A percentile compares a stretch with the other conserved stretches of the same genome.
These are phyloP conservation scores for Venturia effusa DNA, from an alignment of 2,329 filamentous ascomycete genomes.

Conservation along the genomic window DNA sequence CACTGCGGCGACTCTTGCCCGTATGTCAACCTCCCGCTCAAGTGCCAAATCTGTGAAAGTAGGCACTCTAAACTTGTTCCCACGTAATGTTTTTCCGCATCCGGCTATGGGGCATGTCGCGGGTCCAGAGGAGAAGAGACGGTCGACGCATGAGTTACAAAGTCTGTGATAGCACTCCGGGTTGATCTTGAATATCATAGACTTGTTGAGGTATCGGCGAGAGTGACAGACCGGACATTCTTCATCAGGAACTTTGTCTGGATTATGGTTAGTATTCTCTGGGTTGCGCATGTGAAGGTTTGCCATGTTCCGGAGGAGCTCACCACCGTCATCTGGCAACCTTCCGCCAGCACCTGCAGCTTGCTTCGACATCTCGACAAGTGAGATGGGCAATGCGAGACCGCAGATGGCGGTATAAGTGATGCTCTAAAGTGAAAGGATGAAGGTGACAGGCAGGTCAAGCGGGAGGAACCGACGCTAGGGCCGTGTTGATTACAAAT, in stretches of 20 bases:
- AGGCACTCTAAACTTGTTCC: constrained; percentile 71
- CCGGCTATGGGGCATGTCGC: constrained; percentile 85
- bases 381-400: background rate
- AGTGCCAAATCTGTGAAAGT: constrained; percentile 83
- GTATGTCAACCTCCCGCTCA: constrained; percentile 88
- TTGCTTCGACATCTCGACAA: background rate
- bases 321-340: constrained; percentile 2
- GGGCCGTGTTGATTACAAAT: background rate
- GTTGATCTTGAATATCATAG: constrained; percentile 93
- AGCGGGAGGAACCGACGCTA: background rate
- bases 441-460: background rate
- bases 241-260: constrained; percentile 10
- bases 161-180: constrained; percentile 98
- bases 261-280: constrained; percentile 1
- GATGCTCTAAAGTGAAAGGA: background rate
- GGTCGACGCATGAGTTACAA: constrained; percentile 91
- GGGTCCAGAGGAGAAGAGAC: constrained; percentile 85
- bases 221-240: constrained; percentile 92
- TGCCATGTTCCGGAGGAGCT: constrained; percentile 3
- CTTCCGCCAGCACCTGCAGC: background rate
- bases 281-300: constrained; percentile 2
- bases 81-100: constrained; percentile 77
- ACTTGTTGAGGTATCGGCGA: constrained; percentile 84
- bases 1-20: constrained; percentile 55
- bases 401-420: background rate